Evolutionary conservation across 208 protist genomes (phyloP).

Genomic region (Leishmania mexicana): DNA sequence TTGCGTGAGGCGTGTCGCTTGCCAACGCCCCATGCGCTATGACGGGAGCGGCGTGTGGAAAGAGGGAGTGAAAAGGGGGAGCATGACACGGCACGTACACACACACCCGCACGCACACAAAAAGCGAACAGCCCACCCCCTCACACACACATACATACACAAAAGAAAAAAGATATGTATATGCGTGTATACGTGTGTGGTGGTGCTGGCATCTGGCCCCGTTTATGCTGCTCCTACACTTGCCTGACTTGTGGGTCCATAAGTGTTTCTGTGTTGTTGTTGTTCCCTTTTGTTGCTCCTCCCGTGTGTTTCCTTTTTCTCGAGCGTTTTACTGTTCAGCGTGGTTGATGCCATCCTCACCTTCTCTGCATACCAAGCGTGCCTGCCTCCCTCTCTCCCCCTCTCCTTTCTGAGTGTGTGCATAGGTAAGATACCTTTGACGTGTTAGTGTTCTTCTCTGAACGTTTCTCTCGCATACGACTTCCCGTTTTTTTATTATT

Average conservation of each 20-base stretch:
- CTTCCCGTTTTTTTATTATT: slow-evolving; percentile 6
- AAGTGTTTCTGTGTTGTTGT: background rate
- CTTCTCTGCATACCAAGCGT: background rate
- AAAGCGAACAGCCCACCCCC: background rate
- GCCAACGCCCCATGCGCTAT: background rate
- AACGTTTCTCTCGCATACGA: background rate
- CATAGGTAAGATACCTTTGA: background rate
- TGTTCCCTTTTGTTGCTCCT: slow-evolving; percentile 12
- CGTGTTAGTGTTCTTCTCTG: background rate
- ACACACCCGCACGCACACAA: background rate
- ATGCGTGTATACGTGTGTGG: background rate
- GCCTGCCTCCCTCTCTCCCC: background rate
- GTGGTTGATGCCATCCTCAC: background rate
- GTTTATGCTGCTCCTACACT: background rate
- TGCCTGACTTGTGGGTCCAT: background rate
- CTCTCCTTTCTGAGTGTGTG: background rate
- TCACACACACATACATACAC: background rate
- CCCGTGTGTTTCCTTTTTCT: slow-evolving; percentile 5
- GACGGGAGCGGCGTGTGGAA: background rate
- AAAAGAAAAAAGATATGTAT: slow-evolving; percentile 2
- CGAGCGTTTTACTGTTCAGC: background rate
- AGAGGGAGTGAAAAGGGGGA: background rate
- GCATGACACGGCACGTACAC: background rate
- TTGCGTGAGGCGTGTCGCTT: background rate
- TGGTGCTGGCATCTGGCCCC: background rate